Percentiles rank a stretch among this genome's conserved stretches.
These are phyloP conservation scores for Hyaloperonospora arabidopsidis DNA, from an alignment of 352 stramenopile species.

Conservation along the genomic window DNA sequence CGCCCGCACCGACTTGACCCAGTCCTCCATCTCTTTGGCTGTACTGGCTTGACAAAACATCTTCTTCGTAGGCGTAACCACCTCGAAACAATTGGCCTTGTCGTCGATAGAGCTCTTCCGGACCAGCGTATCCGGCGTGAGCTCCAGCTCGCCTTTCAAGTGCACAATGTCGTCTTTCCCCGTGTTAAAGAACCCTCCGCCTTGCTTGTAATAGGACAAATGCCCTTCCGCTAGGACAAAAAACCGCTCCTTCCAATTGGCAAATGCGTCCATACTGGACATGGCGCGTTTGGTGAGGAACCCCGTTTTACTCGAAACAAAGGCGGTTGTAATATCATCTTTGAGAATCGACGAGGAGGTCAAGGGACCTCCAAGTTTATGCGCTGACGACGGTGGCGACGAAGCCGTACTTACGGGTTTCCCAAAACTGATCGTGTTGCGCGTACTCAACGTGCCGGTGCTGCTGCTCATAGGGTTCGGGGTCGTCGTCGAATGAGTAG, in stretches of 20 bases:
- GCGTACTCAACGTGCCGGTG: conserved; percentile 13
- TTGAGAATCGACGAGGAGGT: no score
- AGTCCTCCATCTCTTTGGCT: conserved; percentile 79
- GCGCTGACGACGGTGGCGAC: conserved; percentile 9
- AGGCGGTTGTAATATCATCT: conserved; percentile 28
- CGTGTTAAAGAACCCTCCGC: conserved; percentile 78
- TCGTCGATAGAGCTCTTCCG: conserved; percentile 82
- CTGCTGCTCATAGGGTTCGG: no score
- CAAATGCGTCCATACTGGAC: conserved; percentile 82
- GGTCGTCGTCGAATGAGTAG: no score
- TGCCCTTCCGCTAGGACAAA: conserved; percentile 80
- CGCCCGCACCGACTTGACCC: conserved; percentile 76
- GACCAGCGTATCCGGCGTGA: conserved; percentile 73
- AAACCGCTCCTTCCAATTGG: conserved; percentile 85
- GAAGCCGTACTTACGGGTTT: conserved; percentile 17
- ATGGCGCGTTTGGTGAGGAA: conserved; percentile 83
- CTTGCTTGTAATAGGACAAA: conserved; percentile 84
- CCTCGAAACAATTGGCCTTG: conserved; percentile 83
- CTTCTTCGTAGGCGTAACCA: conserved; percentile 72
- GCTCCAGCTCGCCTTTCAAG: conserved; percentile 73
- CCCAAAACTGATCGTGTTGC: conserved; percentile 58
- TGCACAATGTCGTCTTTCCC: conserved; percentile 83
- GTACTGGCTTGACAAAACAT: conserved; percentile 83
- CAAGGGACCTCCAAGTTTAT: no score
- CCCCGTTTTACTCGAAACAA: conserved; percentile 76